Evolutionary conservation across 805 yeast species (phyloP).

Genomic region (Suhomyces xylopsoci): DNA sequence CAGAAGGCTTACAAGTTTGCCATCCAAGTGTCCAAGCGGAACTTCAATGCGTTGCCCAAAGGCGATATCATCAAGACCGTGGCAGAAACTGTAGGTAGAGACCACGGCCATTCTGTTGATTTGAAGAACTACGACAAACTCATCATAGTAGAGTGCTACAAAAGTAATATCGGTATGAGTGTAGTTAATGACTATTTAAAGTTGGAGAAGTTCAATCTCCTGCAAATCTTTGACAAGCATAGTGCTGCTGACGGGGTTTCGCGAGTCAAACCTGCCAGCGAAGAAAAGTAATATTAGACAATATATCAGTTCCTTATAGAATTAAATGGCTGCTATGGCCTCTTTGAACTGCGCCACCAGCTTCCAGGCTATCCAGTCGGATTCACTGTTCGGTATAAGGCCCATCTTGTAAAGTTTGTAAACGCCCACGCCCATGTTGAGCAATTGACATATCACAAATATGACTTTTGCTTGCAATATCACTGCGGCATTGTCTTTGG

Average conservation of each 20-base stretch:
- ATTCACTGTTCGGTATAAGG: slow-evolving; percentile 75
- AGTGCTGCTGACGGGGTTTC: slow-evolving; percentile 18
- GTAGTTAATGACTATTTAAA: slow-evolving; percentile 66
- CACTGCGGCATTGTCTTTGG: slow-evolving; percentile 32
- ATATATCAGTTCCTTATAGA: background rate
- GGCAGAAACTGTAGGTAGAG: slow-evolving; percentile 69
- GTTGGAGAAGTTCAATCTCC: slow-evolving; percentile 71
- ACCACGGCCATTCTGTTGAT: slow-evolving; percentile 73
- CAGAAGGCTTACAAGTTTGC: slow-evolving; percentile 60
- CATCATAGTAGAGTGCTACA: slow-evolving; percentile 83
- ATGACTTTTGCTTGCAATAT: slow-evolving; percentile 45
- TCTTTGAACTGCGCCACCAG: slow-evolving; percentile 15
- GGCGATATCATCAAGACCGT: slow-evolving; percentile 70
- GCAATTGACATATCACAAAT: slow-evolving; percentile 46
- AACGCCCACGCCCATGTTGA: slow-evolving; percentile 68
- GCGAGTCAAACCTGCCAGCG: slow-evolving; percentile 9
- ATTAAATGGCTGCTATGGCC: background rate
- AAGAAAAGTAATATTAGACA: background rate
- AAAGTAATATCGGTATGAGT: slow-evolving; percentile 82
- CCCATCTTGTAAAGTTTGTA: slow-evolving; percentile 90
- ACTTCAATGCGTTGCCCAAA: slow-evolving; percentile 69
- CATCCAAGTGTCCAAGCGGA: slow-evolving; percentile 73
- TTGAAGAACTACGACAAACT: slow-evolving; percentile 75
- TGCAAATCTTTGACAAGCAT: slow-evolving; percentile 64
- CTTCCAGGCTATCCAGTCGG: slow-evolving; percentile 95